Conservation (phyloP, 495 filamentous ascomycete species). For the Cercophora samala region DNA sequence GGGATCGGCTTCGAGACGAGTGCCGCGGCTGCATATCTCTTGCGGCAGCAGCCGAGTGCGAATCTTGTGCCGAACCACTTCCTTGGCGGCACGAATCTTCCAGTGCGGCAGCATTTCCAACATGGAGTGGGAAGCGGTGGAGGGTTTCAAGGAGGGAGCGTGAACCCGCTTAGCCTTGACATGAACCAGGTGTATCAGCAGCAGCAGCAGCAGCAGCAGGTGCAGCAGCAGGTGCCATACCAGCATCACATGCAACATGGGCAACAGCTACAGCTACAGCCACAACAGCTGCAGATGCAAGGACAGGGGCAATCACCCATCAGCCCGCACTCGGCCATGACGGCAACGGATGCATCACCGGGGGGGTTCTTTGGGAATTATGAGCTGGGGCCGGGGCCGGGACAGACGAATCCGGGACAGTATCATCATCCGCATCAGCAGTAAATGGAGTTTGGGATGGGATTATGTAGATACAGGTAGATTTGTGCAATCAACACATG, state of each 20-base stretch:
- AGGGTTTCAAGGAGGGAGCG: background rate
- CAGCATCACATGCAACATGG: background rate
- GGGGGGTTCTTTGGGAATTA: background rate
- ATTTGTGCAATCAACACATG: too few species aligned
- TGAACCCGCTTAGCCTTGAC: background rate
- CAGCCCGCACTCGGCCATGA: background rate
- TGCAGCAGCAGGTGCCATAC: conserved; percentile 1
- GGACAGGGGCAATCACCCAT: background rate
- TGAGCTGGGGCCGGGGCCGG: background rate
- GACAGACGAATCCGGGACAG: background rate
- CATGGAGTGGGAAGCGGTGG: background rate
- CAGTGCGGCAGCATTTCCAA: background rate
- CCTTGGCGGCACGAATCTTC: background rate
- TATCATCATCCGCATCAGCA: background rate
- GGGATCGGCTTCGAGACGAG: background rate
- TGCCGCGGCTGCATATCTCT: background rate
- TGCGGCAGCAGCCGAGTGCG: background rate
- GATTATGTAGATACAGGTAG: too few species aligned
- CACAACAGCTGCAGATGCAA: background rate
- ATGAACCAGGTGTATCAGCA: background rate
- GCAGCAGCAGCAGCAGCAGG: too few species aligned
- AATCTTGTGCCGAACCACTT: background rate
- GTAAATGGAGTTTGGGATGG: background rate
- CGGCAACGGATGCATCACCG: background rate
- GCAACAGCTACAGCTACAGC: background rate